Base-by-base conservation (phyloP, 73 alveolate species). In the Uronychia binucleata region DNA sequence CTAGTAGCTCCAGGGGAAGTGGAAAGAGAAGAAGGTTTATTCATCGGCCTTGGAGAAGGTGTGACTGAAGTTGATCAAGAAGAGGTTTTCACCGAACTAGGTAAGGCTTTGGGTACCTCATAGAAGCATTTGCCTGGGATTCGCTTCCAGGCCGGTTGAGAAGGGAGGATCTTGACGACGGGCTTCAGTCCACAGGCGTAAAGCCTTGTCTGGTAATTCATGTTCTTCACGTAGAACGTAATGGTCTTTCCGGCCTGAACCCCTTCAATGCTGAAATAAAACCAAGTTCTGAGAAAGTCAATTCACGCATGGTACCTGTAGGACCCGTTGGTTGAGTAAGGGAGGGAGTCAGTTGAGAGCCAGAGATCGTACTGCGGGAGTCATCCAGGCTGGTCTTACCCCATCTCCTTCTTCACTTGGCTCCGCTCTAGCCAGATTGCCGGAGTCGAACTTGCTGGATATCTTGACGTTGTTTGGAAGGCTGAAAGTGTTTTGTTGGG, bases 281-380 rank as follows among this genome's bases (percentile, higher is more conserved):
- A 95, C 98, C 98, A 95, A 58, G 98, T 95, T 81, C 93, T 83
- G 75, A 92, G 78, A 13, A 26, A 33, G 81, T 83, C 26, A 26
- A 67, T 5, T 67, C 82, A 13, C 14, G 13, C 13, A 28, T 74
- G 19, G 5, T 46, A 75, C 58, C 94, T 60, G 33, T 87, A 80
- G 60, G 77, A 28, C 59, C 85, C 75, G 75, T 83, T 11, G 33
- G 33, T 81, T 28, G 57, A 26, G 79, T 81, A 81, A 14, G 88
- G 86, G 27, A 79, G 58, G 28, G 77, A 31, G 58, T 79, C 86
- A 26, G 77, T 29, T 30, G 86, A 79, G 11, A 79, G 34, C 86
- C 86, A 79, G 29, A 79, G 34, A 46, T 79, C 86, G 57, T 33
- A 79, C 30, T 79, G 34, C 28, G 31, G 27, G 34, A 13, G 76